These are phyloP conservation scores for Fusarium verrucosum DNA, from an alignment of 2,329 filamentous ascomycete species.

Conservation along the genomic window DNA sequence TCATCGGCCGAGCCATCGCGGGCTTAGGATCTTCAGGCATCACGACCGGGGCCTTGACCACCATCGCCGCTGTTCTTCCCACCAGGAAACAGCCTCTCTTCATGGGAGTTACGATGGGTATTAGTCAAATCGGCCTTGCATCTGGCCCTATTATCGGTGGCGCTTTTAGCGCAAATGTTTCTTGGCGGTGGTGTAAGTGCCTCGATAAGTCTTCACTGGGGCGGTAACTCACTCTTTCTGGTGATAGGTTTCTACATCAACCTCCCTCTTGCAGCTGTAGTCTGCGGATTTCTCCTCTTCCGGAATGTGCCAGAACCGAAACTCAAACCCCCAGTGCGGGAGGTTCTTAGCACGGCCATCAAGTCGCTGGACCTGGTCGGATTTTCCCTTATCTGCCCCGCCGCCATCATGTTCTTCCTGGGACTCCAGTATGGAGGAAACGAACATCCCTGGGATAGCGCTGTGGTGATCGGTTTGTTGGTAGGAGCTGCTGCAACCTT, in stretches of 20 bases:
- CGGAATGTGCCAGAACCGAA: no score
- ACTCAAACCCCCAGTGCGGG: slow-evolving; percentile 40
- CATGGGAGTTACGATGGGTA: slow-evolving; percentile 51
- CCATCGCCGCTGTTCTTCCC: slow-evolving; percentile 54
- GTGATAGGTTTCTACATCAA: slow-evolving; percentile 56
- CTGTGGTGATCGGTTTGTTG: slow-evolving; percentile 44
- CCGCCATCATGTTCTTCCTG: slow-evolving; percentile 58
- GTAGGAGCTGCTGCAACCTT: slow-evolving; percentile 48
- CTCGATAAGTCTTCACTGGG: no score
- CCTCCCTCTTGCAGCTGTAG: slow-evolving; percentile 50
- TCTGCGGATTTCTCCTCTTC: slow-evolving; percentile 46
- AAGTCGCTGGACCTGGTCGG: slow-evolving; percentile 47
- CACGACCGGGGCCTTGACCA: slow-evolving; percentile 56
- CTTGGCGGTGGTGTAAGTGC: slow-evolving; percentile 56
- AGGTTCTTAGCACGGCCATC: slow-evolving; percentile 39
- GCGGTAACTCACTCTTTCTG: no score
- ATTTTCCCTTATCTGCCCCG: slow-evolving; percentile 46
- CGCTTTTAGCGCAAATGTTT: slow-evolving; percentile 49
- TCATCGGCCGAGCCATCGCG: slow-evolving; percentile 49
- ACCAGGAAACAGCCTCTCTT: slow-evolving; percentile 48
- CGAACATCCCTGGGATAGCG: slow-evolving; percentile 46
- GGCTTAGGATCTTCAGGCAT: slow-evolving; percentile 56
- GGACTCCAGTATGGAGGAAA: slow-evolving; percentile 61
- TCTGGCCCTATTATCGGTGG: slow-evolving; percentile 50
- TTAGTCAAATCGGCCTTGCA: slow-evolving; percentile 58